A percentile compares a stretch with the other conserved stretches of the same genome.
phyloP scores from a whole-genome alignment of 306 rosid species.

The Medicago ruthenica region DNA sequence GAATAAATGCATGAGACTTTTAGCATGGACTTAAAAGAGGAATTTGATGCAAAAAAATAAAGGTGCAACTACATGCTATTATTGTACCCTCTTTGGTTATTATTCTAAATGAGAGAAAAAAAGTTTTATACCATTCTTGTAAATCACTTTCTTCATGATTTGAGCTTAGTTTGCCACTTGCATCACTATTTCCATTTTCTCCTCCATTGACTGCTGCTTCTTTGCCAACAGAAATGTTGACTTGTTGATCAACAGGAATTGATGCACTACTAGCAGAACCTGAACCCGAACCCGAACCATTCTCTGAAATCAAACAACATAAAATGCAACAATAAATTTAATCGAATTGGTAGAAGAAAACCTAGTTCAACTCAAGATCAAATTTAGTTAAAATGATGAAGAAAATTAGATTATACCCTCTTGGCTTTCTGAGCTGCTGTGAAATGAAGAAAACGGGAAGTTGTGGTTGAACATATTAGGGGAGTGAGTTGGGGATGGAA shows the following conservation, averaged over 20 bases:
- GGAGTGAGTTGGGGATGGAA: constrained; percentile 78
- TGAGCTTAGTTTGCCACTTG: constrained; percentile 61
- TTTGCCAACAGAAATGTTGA: constrained; percentile 43
- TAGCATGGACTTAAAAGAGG: constrained; percentile 47
- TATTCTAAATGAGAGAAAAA: constrained; percentile 30
- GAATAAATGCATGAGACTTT: constrained; percentile 46
- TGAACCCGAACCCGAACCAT: constrained; percentile 16
- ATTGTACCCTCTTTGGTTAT: constrained; percentile 37
- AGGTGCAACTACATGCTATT: constrained; percentile 36
- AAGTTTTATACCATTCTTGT: constrained; percentile 66
- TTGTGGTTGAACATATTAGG: constrained; percentile 65
- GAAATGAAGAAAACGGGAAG: constrained; percentile 57
- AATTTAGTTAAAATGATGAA: constrained; percentile 1
- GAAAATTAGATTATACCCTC: constrained; percentile 52
- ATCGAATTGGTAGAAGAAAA: not conserved
- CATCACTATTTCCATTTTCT: constrained; percentile 45
- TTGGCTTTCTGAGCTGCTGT: constrained; percentile 53
- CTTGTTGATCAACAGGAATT: constrained; percentile 49
- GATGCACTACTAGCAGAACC: constrained; percentile 43
- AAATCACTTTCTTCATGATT: constrained; percentile 61
- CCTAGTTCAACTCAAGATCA: not conserved
- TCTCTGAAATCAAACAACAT: constrained; percentile 54
- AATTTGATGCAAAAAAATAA: constrained; percentile 43
- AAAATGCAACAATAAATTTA: constrained; percentile 29
- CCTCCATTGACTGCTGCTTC: constrained; percentile 46